Percentiles rank a stretch among this genome's conserved stretches.
Conservation (phyloP, 2,329 filamentous ascomycete species). For the Pseudocercospora fijiensis region DNA sequence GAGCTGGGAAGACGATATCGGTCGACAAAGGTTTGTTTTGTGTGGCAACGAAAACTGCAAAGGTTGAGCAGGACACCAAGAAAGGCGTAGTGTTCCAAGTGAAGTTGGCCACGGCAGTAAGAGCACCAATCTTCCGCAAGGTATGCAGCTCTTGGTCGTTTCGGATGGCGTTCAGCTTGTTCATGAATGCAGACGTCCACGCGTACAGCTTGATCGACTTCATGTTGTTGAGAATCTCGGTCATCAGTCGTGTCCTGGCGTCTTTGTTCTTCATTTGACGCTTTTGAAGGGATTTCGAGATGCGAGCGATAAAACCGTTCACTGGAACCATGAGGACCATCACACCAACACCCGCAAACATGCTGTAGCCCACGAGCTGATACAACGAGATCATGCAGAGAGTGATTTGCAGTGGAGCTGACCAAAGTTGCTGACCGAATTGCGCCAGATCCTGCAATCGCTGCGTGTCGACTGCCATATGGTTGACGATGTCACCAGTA, state of each 20-base stretch:
- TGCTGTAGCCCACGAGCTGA: slow-evolving; percentile 88
- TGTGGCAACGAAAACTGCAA: slow-evolving; percentile 88
- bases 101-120: slow-evolving; percentile 92
- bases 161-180: slow-evolving; percentile 90
- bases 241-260: slow-evolving; percentile 85
- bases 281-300: slow-evolving; percentile 95
- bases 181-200: slow-evolving; percentile 96
- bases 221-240: slow-evolving; percentile 98
- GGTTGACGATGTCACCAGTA: slow-evolving; percentile 97
- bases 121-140: slow-evolving; percentile 89
- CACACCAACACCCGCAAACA: slow-evolving; percentile 89
- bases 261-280: slow-evolving; percentile 99
- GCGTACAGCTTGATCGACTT: slow-evolving; percentile 98
- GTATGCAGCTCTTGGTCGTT: slow-evolving; percentile 97
- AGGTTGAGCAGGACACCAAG: slow-evolving; percentile 94
- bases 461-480: slow-evolving; percentile 98
- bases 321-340: slow-evolving; percentile 98
- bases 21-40: slow-evolving; percentile 79
- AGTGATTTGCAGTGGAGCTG: slow-evolving; percentile 91
- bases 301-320: slow-evolving; percentile 84
- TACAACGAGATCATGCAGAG: slow-evolving; percentile 96
- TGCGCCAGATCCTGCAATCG: slow-evolving; percentile 92
- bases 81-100: slow-evolving; percentile 98
- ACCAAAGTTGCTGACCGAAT: slow-evolving; percentile 94
- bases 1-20: slow-evolving; percentile 90